Evolutionary conservation across 2,329 filamentous ascomycete genomes (phyloP), one percentile per base, ranked within the genome.

Genomic region (Nannizzia gypsea): DNA sequence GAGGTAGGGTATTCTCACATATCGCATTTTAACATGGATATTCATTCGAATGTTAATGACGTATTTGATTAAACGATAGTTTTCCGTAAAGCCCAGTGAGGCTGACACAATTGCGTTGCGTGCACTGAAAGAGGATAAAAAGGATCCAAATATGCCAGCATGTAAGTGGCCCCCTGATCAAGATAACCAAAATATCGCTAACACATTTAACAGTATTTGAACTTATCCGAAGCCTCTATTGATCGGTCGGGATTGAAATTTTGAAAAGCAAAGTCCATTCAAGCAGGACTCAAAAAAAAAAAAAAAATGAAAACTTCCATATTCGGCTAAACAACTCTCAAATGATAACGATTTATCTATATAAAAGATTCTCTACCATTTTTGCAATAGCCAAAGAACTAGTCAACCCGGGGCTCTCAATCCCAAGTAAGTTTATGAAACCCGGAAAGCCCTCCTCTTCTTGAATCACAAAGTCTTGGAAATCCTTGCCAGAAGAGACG

Each of bases 321-420:
- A 17, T 17, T 3, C 3, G 4, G 13, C 6, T 42, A 8, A 17
- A n/a, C 15, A 36, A 6, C 11, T 3, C 31, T n/a, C 13, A 28
- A 15, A n/a, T 3, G 13, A 24, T 56, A 20, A 38, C n/a, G n/a
- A n/a, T n/a, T n/a, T 58, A 60, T 54, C 36, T 57, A 55, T 60
- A 60, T 48, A 64, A 36, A 52, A 64, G 58, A n/a, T 34, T 56
- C 17, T 64, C 50, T 3, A 64, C 63, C 60, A 58, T 63, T 44
- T 64, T 58, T n/a, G 46, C 60, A 61, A 64, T 63, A 15, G 90
- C 90, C 75, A 97, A 74, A 66, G 81, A 84, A 71, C 89, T 93
- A 54, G 92, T 97, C 72, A 97, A 74, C 3, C 92, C 92, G 0
- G 92, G 92, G 72, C 89, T 95, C 77, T 97, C 92, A 66, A 96